Conservation (phyloP, 306 rosid species). For the Vigna hirtella region DNA sequence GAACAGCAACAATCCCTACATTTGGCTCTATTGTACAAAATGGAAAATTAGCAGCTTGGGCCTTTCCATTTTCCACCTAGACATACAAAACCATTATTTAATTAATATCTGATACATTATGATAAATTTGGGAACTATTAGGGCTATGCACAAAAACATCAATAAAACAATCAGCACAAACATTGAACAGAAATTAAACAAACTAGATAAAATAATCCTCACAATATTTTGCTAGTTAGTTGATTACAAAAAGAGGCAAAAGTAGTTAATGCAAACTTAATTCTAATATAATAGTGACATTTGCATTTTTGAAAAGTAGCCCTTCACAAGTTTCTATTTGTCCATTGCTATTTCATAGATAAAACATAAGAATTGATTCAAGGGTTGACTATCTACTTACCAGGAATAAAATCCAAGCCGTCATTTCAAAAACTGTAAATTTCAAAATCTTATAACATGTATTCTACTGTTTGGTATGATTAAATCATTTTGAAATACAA, state of each 20-base stretch:
- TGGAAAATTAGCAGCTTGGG: slow-evolving; percentile 98
- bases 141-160: slow-evolving; percentile 8
- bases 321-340: slow-evolving; percentile 29
- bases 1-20: slow-evolving; percentile 98
- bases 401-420: slow-evolving; percentile 11
- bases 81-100: slow-evolving; percentile 38
- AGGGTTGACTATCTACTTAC: slow-evolving; percentile 5
- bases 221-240: not conserved
- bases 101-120: slow-evolving; percentile 23
- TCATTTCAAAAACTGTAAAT: not conserved
- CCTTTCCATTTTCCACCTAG: slow-evolving; percentile 98
- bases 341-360: not conserved
- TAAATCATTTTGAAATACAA: not conserved
- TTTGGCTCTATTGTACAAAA: slow-evolving; percentile 99
- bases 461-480: not conserved
- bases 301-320: not conserved
- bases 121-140: slow-evolving; percentile 25
- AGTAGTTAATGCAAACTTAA: slow-evolving; percentile 11
- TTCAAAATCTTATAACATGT: slow-evolving; percentile 7
- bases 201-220: not conserved
- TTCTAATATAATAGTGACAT: slow-evolving; percentile 5
- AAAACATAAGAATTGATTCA: slow-evolving; percentile 11
- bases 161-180: slow-evolving; percentile 37
- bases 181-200: slow-evolving; percentile 22
- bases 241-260: slow-evolving; percentile 1